Percentiles rank a stretch among this genome's conserved stretches.
Conservation (phyloP, 2,329 filamentous ascomycete species). For the Thelonectria olida region DNA sequence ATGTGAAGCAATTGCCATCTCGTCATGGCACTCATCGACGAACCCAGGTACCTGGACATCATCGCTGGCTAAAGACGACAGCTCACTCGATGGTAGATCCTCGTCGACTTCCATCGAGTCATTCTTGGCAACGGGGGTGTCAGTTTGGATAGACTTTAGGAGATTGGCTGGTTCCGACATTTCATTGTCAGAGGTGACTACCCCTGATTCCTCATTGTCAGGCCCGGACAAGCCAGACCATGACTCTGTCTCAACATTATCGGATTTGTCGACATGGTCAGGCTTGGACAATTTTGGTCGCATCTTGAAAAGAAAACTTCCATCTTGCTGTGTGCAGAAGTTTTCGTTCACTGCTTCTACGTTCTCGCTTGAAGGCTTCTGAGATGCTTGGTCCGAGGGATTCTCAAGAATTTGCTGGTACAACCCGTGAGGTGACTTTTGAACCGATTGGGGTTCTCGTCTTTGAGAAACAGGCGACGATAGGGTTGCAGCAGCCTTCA, state of each 20-base stretch:
- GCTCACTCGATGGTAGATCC: conserved; percentile 22
- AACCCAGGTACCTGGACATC: conserved; percentile 19
- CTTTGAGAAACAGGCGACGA: conserved; percentile 42
- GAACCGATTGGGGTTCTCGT: conserved; percentile 14
- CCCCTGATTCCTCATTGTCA: conserved; percentile 8
- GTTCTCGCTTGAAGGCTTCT: conserved; percentile 3
- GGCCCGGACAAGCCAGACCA: conserved; percentile 34
- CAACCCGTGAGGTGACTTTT: conserved; percentile 8
- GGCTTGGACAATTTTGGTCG: conserved; percentile 12
- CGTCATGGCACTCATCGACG: neutral
- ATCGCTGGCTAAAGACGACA: conserved; percentile 29
- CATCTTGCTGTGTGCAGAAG: conserved; percentile 44
- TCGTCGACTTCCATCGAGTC: neutral
- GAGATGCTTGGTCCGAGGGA: conserved; percentile 2
- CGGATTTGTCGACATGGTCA: neutral
- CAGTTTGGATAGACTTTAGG: neutral
- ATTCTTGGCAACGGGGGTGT: neutral
- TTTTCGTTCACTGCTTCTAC: neutral
- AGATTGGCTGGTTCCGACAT: neutral
- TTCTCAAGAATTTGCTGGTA: conserved; percentile 17
- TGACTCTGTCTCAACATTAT: conserved; percentile 10
- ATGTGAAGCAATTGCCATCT: conserved; percentile 1
- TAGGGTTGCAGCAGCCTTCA: conserved; percentile 36
- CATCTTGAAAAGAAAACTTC: conserved; percentile 46
- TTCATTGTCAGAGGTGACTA: neutral